Conservation (phyloP, 768 basidiomycete species). For the Mycena vitilis region DNA sequence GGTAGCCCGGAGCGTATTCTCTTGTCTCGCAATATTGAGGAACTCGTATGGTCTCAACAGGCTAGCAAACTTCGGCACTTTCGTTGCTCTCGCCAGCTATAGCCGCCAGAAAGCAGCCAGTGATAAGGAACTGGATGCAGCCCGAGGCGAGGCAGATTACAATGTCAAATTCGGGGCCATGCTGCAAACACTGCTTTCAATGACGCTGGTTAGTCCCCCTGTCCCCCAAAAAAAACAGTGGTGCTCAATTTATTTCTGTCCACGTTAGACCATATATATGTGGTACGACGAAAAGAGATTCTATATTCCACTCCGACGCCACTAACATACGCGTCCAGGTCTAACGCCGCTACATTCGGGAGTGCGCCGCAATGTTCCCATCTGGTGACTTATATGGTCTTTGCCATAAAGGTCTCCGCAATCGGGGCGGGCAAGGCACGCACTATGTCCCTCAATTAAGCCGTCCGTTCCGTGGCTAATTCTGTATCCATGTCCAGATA, state of each 20-base stretch:
- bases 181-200: conserved; percentile 52
- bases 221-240: background rate
- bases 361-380: conserved; percentile 43
- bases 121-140: conserved; percentile 19
- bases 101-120: conserved; percentile 51
- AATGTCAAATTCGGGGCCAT: conserved; percentile 53
- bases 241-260: background rate
- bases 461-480: background rate
- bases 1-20: conserved; percentile 17
- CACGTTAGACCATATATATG: conserved; percentile 51
- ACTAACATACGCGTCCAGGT: conserved; percentile 38
- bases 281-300: conserved; percentile 43
- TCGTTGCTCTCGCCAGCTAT: conserved; percentile 54
- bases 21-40: background rate
- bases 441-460: background rate
- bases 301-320: conserved; percentile 6
- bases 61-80: conserved; percentile 57
- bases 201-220: conserved; percentile 38
- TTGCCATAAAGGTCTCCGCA: conserved; percentile 47
- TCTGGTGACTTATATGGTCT: conserved; percentile 49
- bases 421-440: conserved; percentile 43
- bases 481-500: conserved; percentile 18
- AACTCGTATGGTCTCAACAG: conserved; percentile 34
- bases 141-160: conserved; percentile 40
- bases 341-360: conserved; percentile 44